Percentiles rank a stretch among this genome's conserved stretches.
Conservation (phyloP, 1,284 basidiomycete genomes). For the Sphaerobolus stellatus region DNA sequence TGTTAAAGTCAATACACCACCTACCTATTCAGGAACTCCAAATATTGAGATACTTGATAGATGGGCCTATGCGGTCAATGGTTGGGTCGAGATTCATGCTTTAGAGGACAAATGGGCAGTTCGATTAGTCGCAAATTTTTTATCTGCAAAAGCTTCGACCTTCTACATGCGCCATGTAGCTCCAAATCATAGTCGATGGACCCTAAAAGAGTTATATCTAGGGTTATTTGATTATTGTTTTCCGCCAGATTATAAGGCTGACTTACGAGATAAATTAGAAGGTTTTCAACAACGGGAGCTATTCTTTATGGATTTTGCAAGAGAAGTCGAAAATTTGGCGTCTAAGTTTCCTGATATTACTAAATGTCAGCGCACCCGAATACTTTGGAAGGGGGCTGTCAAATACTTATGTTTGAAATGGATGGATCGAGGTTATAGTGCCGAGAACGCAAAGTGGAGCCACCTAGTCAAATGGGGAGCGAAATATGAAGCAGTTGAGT, state of each 20-base stretch:
- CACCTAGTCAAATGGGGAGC: neutral
- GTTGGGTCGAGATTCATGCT: neutral
- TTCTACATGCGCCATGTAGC: constrained; percentile 40
- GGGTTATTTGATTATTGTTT: constrained; percentile 47
- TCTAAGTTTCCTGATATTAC: neutral
- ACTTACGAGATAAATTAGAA: constrained; percentile 19
- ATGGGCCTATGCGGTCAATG: neutral
- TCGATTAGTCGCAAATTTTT: constrained; percentile 11
- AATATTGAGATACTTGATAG: neutral
- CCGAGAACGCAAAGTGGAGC: neutral
- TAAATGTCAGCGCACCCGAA: neutral
- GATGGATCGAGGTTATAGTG: neutral
- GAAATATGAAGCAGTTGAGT: neutral
- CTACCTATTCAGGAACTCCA: neutral
- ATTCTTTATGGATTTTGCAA: neutral
- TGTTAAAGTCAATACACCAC: neutral
- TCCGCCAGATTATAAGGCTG: constrained; percentile 34
- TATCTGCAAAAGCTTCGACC: constrained; percentile 37
- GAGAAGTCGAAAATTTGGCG: neutral
- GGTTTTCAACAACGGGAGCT: constrained; percentile 22
- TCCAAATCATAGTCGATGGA: constrained; percentile 21
- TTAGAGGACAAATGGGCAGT: neutral
- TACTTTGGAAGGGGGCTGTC: neutral
- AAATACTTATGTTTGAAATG: neutral
- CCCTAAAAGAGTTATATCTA: constrained; percentile 29